Evolutionary conservation across 2,329 filamentous ascomycete species (phyloP).

Genomic region (Colletotrichum tofieldiae): DNA sequence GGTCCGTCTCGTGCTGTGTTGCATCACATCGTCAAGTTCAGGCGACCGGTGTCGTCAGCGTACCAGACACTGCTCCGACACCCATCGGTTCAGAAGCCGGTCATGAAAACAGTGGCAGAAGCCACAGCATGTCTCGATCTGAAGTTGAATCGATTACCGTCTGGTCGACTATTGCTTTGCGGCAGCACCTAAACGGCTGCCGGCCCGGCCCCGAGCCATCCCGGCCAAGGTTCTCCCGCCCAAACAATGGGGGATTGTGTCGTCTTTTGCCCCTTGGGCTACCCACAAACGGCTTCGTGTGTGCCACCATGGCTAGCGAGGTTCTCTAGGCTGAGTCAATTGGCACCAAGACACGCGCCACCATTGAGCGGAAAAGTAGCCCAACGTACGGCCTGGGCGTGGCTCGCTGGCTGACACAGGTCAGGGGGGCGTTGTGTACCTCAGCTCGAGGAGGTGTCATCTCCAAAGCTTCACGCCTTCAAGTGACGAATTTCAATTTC

Average conservation of each 20-base stretch:
- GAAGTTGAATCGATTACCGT: background rate
- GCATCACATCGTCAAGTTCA: slow-evolving; percentile 7
- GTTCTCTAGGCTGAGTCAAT: slow-evolving; percentile 15
- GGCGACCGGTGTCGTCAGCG: slow-evolving; percentile 11
- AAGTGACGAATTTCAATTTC: slow-evolving; percentile 21
- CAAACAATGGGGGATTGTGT: slow-evolving; percentile 15
- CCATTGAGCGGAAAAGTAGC: slow-evolving; percentile 2
- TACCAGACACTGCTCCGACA: background rate
- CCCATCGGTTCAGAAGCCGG: background rate
- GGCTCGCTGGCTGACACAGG: background rate
- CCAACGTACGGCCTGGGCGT: slow-evolving; percentile 20
- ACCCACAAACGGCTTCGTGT: slow-evolving; percentile 5
- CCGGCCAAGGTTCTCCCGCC: background rate
- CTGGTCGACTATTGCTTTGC: slow-evolving; percentile 7
- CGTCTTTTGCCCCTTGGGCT: slow-evolving; percentile 8
- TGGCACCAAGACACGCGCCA: slow-evolving; percentile 17
- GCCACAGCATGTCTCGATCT: slow-evolving; percentile 9
- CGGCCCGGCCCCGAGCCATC: slow-evolving; percentile 17
- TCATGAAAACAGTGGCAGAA: background rate
- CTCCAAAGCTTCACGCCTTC: slow-evolving; percentile 25
- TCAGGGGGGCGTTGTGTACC: background rate
- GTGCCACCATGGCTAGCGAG: slow-evolving; percentile 31
- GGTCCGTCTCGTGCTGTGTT: slow-evolving; percentile 11
- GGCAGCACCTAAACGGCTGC: slow-evolving; percentile 3
- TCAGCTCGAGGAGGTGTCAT: slow-evolving; percentile 11